These are phyloP conservation scores for Podaxis carcinomalis DNA, from an alignment of 768 basidiomycete species.

Conservation along the genomic window DNA sequence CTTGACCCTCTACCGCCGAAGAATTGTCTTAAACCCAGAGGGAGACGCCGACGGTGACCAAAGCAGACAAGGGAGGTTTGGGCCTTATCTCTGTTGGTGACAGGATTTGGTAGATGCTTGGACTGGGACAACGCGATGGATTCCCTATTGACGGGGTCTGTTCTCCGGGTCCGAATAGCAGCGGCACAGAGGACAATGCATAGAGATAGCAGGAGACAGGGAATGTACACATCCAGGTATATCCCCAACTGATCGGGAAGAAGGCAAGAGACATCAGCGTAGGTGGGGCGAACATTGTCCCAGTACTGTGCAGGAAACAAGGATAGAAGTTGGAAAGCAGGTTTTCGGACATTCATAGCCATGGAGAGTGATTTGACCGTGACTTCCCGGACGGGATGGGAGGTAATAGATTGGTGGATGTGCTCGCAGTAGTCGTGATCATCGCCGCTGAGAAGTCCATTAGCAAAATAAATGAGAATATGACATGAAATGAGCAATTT, in stretches of 20 bases:
- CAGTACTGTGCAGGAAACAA: slow-evolving; percentile 34
- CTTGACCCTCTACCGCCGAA: background rate
- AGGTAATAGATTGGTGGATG: slow-evolving; percentile 34
- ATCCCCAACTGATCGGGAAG: slow-evolving; percentile 84
- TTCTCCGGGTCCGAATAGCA: slow-evolving; percentile 17
- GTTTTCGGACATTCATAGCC: slow-evolving; percentile 78
- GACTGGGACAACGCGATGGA: background rate
- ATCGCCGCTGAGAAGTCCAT: slow-evolving; percentile 59
- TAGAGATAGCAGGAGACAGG: slow-evolving; percentile 60
- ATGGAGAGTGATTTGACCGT: slow-evolving; percentile 90
- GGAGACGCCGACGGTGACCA: background rate
- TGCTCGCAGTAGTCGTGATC: slow-evolving; percentile 96
- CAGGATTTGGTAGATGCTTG: slow-evolving; percentile 7
- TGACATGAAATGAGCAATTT: background rate
- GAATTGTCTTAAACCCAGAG: slow-evolving; percentile 4
- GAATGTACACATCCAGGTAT: slow-evolving; percentile 70
- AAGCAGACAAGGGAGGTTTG: slow-evolving; percentile 3
- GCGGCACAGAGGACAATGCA: slow-evolving; percentile 27
- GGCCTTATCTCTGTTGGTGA: background rate
- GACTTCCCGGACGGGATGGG: slow-evolving; percentile 51
- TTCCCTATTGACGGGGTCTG: slow-evolving; percentile 17
- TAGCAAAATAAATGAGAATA: slow-evolving; percentile 7
- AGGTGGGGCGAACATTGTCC: slow-evolving; percentile 21
- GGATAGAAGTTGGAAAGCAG: slow-evolving; percentile 89
- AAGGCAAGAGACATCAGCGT: slow-evolving; percentile 63